Percentiles rank a stretch among this genome's conserved stretches.
These are phyloP conservation scores for Hymenoscyphus repandus DNA, from an alignment of 2,329 filamentous ascomycete genomes.

Conservation along the genomic window DNA sequence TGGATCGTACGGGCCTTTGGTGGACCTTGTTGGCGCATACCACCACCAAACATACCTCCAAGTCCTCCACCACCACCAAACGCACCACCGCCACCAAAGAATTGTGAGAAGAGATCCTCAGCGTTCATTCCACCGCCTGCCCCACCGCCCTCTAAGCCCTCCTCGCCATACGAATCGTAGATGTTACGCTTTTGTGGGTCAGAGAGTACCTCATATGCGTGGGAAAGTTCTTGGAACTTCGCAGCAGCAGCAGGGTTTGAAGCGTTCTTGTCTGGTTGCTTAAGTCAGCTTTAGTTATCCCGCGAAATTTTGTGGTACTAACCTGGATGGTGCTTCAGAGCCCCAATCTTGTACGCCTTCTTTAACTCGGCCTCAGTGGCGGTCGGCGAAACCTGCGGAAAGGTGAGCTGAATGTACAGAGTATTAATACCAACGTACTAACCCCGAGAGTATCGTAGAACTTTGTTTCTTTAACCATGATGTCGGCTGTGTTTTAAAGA, in stretches of 20 bases:
- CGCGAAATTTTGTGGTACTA: constrained; percentile 33
- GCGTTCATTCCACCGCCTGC: constrained; percentile 82
- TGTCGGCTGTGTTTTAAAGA: constrained; percentile 31
- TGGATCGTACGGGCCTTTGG: constrained; percentile 90
- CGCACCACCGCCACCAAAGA: constrained; percentile 71
- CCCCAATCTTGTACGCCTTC: constrained; percentile 81
- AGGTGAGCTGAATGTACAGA: constrained; percentile 24
- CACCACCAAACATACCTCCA: constrained; percentile 71
- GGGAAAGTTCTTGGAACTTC: constrained; percentile 97
- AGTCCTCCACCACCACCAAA: constrained; percentile 65
- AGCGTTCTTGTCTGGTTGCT: constrained; percentile 78
- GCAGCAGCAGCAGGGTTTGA: constrained; percentile 90
- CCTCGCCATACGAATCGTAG: constrained; percentile 97
- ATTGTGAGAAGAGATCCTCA: constrained; percentile 93
- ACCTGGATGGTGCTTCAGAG: constrained; percentile 82
- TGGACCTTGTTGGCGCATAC: constrained; percentile 75
- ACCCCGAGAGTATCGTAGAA: constrained; percentile 76
- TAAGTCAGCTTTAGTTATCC: constrained; percentile 18
- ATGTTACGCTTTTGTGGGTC: constrained; percentile 86
- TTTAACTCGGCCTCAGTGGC: constrained; percentile 84
- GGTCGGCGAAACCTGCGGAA: constrained; percentile 63
- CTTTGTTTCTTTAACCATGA: constrained; percentile 75
- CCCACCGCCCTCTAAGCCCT: constrained; percentile 85
- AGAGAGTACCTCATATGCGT: constrained; percentile 91
- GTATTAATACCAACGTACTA: constrained; percentile 33